Percentiles rank a stretch among this genome's conserved stretches.
Evolutionary conservation across 2,329 filamentous ascomycete species (phyloP).

Genomic region (Paraconiothyrium brasiliense): DNA sequence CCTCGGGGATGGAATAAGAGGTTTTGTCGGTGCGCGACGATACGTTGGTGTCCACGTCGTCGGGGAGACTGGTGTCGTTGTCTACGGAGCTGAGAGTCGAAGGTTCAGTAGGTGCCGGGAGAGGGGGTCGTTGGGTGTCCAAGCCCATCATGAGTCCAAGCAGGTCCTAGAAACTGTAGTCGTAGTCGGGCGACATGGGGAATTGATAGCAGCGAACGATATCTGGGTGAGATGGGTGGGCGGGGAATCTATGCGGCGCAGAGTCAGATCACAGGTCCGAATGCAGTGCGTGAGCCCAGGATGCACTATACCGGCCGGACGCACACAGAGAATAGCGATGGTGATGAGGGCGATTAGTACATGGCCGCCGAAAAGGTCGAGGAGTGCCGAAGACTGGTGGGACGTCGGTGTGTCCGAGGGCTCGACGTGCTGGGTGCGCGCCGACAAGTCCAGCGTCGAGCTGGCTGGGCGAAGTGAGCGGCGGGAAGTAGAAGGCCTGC

Average conservation of each 20-base stretch:
- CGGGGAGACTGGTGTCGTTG: slow-evolving; percentile 54
- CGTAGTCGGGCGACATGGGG: slow-evolving; percentile 43
- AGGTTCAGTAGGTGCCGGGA: slow-evolving; percentile 82
- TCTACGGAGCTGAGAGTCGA: slow-evolving; percentile 70
- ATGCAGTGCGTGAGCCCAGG: slow-evolving; percentile 12
- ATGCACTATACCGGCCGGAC: slow-evolving; percentile 28
- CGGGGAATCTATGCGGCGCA: slow-evolving; percentile 1
- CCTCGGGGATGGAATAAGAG: slow-evolving; percentile 81
- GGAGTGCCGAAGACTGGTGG: background rate
- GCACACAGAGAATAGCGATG: slow-evolving; percentile 17
- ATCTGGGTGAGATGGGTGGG: slow-evolving; percentile 7
- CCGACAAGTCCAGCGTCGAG: slow-evolving; percentile 8
- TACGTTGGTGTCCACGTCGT: slow-evolving; percentile 71
- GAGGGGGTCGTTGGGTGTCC: slow-evolving; percentile 64
- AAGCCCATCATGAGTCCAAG: slow-evolving; percentile 54
- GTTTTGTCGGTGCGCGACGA: slow-evolving; percentile 75
- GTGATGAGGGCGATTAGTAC: slow-evolving; percentile 16
- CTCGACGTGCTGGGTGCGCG: slow-evolving; percentile 15
- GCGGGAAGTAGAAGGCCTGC: slow-evolving; percentile 6
- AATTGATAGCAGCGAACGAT: slow-evolving; percentile 21
- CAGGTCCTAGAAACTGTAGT: slow-evolving; percentile 41
- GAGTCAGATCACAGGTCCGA: slow-evolving; percentile 33
- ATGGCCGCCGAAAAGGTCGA: slow-evolving; percentile 5
- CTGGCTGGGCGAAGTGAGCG: slow-evolving; percentile 16
- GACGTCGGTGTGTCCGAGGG: slow-evolving; percentile 18